Evolutionary conservation across 345 rosid species (phyloP), one percentile per base, ranked within the genome.

Genomic region (Bretschneidera sinensis): DNA sequence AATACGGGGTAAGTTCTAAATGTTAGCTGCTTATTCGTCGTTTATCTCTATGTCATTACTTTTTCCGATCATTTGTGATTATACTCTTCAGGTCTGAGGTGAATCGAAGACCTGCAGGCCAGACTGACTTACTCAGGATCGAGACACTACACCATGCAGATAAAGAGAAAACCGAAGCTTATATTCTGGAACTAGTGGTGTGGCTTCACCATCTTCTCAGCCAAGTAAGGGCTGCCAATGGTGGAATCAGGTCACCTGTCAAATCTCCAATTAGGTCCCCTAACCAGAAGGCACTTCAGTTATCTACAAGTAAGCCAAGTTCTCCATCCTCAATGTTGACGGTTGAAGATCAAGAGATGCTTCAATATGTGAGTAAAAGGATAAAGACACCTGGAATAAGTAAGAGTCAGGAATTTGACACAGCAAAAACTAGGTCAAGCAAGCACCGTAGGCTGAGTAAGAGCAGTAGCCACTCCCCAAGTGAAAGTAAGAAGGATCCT

Each of bases 141-240:
- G 97, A 94, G 68, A 94, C 99, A 0, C 83, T 94, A 56, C 92
- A 94, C 80, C 96, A 94, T 62, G 99, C 99, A 3, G 92, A 90
- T 58, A 88, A 83, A 82, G 92, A 88, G 68, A 94, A 83, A 80
- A 91, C 95, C 0, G 97, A 94, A 68, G 59, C 57, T 18, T 86
- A 78, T 69, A 85, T 94, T 73, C 84, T 94, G 51, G 96, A 91
- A 48, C 67, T 86, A 51, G 92, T 91, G 62, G 92, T 86, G 23
- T 85, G 91, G 97, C 96, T 94, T 31, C 97, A 94, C 67, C 85
- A 91, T 67, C 95, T 94, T 21, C 81, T 90, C 43, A 76, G 74
- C 63, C 97, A 85, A 78, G 86, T 75, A 18, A 82, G 91, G 81
- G 84, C 89, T 35, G 66, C 82, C 52, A 83, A 80, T 15, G 80